Evolutionary conservation across 148 eudicot genomes (phyloP).

Genomic region (Cornus suecica): DNA sequence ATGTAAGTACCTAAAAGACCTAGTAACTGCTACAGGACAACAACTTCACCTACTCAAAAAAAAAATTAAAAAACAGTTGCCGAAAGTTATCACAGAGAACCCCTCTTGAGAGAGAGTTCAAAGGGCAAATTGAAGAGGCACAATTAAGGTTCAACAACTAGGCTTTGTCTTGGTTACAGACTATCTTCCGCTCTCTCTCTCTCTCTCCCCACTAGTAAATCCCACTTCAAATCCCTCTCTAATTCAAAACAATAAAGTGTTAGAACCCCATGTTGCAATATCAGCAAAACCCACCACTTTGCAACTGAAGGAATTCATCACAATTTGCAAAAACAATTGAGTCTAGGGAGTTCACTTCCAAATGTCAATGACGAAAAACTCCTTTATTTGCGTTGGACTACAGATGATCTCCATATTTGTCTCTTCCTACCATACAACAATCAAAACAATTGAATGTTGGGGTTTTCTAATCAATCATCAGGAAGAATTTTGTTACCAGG

Average conservation of each 20-base stretch:
- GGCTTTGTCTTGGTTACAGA: neutral
- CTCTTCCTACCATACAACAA: neutral
- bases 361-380: neutral
- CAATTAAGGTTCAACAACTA: neutral
- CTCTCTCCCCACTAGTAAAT: neutral
- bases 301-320: neutral
- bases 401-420: neutral
- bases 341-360: neutral
- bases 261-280: neutral
- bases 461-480: neutral
- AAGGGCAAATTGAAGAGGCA: too few species aligned
- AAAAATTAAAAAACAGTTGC: too few species aligned
- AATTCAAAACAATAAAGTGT: neutral
- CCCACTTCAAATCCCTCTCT: neutral
- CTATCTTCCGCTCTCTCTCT: neutral
- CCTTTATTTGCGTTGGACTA: neutral
- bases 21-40: neutral
- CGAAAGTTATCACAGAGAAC: too few species aligned
- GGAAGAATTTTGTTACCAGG: neutral
- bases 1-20: neutral
- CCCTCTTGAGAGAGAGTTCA: too few species aligned
- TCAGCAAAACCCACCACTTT: neutral
- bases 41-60: neutral
- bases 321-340: neutral
- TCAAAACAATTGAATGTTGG: neutral